Conservation (phyloP, 2,329 filamentous ascomycete species). For the Ceratocystis huliohia region DNA sequence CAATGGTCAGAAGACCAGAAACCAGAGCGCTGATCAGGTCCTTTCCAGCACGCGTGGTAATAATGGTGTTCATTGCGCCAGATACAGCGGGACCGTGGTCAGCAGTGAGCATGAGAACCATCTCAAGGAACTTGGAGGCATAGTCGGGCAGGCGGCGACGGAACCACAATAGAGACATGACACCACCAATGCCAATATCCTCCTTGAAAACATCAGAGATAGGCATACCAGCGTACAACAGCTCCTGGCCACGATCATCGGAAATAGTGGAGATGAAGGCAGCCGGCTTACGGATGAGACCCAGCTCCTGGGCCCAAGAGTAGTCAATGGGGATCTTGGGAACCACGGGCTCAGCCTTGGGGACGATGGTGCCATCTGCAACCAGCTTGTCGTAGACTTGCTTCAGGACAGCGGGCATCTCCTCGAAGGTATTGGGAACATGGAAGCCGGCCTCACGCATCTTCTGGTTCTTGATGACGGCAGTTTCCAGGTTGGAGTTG, state of each 20-base stretch:
- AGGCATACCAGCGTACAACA: constrained; percentile 97
- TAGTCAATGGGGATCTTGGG: constrained; percentile 99
- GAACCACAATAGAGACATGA: constrained; percentile 99
- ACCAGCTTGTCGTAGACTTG: constrained; percentile 81
- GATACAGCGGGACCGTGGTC: constrained; percentile 98
- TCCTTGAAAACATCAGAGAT: constrained; percentile 99
- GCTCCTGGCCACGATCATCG: constrained; percentile 98
- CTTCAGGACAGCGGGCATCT: constrained; percentile 66
- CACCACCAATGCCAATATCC: constrained; percentile 97
- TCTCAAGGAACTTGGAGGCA: constrained; percentile 98
- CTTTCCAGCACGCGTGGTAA: constrained; percentile 98
- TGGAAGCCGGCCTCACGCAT: constrained; percentile 92
- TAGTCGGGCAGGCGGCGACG: constrained; percentile 90
- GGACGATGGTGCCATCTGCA: constrained; percentile 70
- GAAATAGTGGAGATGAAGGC: constrained; percentile 99
- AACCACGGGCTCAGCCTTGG: constrained; percentile 75
- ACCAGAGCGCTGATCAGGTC: constrained; percentile 93
- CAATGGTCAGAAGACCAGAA: constrained; percentile 93
- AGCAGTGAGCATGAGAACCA: constrained; percentile 99
- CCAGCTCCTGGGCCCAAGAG: constrained; percentile 98
- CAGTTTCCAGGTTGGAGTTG: constrained; percentile 98
- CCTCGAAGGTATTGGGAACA: constrained; percentile 94
- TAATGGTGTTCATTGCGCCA: constrained; percentile 99
- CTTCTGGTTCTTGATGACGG: constrained; percentile 87
- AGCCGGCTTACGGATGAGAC: constrained; percentile 97